These are phyloP conservation scores for Aspergillus proliferans DNA, from an alignment of 2,329 filamentous ascomycete genomes.

Conservation along the genomic window DNA sequence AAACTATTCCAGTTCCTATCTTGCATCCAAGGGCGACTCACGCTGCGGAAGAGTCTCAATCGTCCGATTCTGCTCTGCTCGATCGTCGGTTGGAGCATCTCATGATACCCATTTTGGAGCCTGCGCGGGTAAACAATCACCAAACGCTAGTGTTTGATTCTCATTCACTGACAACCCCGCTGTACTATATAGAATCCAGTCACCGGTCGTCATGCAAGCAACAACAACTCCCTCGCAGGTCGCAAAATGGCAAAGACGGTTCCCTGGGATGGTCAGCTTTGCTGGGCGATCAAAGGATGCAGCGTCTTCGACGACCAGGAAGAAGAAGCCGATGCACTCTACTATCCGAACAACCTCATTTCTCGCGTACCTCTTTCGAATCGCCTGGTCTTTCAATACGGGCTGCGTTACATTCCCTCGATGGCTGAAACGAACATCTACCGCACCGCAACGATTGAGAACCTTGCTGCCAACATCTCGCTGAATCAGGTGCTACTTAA, in stretches of 20 bases:
- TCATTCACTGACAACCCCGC: neutral
- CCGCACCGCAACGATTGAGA: slow-evolving; percentile 24
- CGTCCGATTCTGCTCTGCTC: slow-evolving; percentile 2
- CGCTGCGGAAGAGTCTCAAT: neutral
- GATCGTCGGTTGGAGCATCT: slow-evolving; percentile 9
- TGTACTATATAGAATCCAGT: neutral
- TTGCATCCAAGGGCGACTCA: slow-evolving; percentile 5
- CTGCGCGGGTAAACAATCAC: slow-evolving; percentile 6
- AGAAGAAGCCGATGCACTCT: slow-evolving; percentile 15
- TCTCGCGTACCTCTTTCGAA: slow-evolving; percentile 6
- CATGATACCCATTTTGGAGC: slow-evolving; percentile 9
- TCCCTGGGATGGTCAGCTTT: slow-evolving; percentile 17
- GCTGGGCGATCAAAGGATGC: slow-evolving; percentile 15
- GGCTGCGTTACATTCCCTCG: slow-evolving; percentile 24
- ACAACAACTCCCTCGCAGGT: neutral
- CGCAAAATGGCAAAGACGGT: neutral
- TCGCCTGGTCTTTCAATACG: slow-evolving; percentile 24
- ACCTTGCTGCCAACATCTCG: slow-evolving; percentile 16
- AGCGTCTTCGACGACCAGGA: slow-evolving; percentile 16
- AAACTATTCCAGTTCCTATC: slow-evolving; percentile 12
- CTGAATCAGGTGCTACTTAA: slow-evolving; percentile 19
- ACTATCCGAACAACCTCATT: slow-evolving; percentile 6
- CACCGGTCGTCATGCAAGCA: neutral
- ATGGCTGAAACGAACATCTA: slow-evolving; percentile 17
- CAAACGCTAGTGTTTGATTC: neutral